Base-by-base conservation (phyloP, 2,329 filamentous ascomycete species). In the Microsporum ferrugineum region DNA sequence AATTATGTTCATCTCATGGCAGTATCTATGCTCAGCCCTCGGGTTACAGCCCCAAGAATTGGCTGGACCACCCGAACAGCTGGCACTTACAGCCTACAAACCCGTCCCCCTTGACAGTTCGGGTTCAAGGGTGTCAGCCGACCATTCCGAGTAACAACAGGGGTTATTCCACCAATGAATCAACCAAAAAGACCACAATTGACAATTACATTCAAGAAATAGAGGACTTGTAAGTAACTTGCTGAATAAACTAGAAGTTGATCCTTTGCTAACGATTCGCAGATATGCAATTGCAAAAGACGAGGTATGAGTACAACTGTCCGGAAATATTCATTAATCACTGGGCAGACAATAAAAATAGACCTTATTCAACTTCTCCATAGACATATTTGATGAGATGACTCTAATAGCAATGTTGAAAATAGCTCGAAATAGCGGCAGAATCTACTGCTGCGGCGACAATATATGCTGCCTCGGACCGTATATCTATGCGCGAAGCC, bases 381-480 rank as follows among this genome's bases (percentile, higher is more conserved):
- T 2, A n/a, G 23, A 51, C 1, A 12, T 23, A 27, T 3, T 23
- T 23, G 14, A 31, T 36, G 3, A 6, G 29, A 27, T 43, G 8
- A n/a, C 36, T 23, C 49, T 58, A 27, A 23, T 23, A 8, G 23
- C 51, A 33, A n/a, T 29, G 39, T 17, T 14, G 23, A 7, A 36
- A 39, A 3, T 53, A 65, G 64, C 77, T 79, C 61, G 77, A 79
- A 68, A 79, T 80, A 63, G 77, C 77, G 2, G 72, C 73, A 0
- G 77, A 79, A 60, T 77, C 76, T 63, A 79, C 77, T 1, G 73
- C 77, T 45, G 70, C 69, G 34, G 68, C 72, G 1, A 76, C 76
- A 1, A 75, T 77, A 60, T 79, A 79, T 66, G 77, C 76, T 0
- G 72, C 72, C 8, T 77, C 72, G 0, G 78, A 79, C 64, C 72